Evolutionary conservation across 2,329 filamentous ascomycete genomes (phyloP), one percentile per base, ranked within the genome.

Genomic region (Pyrenochaeta sp.): DNA sequence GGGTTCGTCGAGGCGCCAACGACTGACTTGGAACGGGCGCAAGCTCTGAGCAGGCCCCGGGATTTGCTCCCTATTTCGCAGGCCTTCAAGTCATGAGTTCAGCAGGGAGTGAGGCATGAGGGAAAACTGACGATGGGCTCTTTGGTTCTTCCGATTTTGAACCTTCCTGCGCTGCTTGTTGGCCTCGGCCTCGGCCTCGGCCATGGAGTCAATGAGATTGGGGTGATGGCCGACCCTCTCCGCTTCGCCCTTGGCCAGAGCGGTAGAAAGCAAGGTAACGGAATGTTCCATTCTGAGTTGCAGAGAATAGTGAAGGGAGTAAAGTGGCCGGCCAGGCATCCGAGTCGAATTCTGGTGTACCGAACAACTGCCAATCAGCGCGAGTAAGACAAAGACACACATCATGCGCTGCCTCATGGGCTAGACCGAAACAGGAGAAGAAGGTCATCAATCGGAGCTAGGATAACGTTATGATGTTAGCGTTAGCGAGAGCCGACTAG

Each of bases 111-210:
- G 17, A 21, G 12, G 18, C 15, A 32, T 17, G 21, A 2, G 11
- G 12, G 18, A 33, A 17, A 3, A 20, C 50, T 53, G n/a, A 53
- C 50, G 50, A 18, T 40, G 45, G 29, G 32, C 20, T 23, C 50
- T 49, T 42, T 53, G 50, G 18, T 49, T 53, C 32, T 53, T 49
- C 32, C 50, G 50, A n/a, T 49, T 53, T 29, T 53, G 50, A 0
- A 53, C 35, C 46, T 49, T 49, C 23, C 50, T 53, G 50, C 50
- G 50, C 50, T 49, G 45, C 37, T 49, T 47, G 15, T 30, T 47
- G 33, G 33, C 23, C 12, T 18, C 21, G 33, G 45, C 33, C 18
- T 47, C 33, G 23, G 32, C 32, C 32, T 35, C 32, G 32, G 32
- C 32, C 12, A 5, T 9, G 23, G 9, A 4, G 23, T 27, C 23